These are phyloP conservation scores for Lactarius tabidus DNA, from an alignment of 768 basidiomycete species.

Conservation along the genomic window DNA sequence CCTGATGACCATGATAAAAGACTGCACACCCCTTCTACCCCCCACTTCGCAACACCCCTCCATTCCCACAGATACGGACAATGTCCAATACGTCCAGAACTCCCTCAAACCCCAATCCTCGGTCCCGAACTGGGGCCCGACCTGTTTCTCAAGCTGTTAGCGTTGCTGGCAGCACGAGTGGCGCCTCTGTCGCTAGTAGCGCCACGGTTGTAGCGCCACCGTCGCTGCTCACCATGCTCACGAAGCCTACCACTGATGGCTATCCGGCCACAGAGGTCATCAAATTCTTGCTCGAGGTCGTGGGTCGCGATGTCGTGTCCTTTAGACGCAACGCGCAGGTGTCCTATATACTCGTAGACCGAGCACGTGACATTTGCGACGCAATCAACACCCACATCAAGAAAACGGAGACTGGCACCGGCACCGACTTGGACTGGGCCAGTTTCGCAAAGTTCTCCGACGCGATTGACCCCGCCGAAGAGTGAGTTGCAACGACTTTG, in stretches of 20 bases:
- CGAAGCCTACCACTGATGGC: background rate
- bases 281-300: constrained; percentile 23
- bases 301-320: constrained; percentile 19
- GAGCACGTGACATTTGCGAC: constrained; percentile 25
- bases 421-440: constrained; percentile 8
- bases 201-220: background rate
- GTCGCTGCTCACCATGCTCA: background rate
- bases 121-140: background rate
- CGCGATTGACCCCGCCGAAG: constrained; percentile 27
- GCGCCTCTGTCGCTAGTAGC: background rate
- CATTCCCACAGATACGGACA: constrained; percentile 1
- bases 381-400: constrained; percentile 23
- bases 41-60: background rate
- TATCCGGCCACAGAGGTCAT: constrained; percentile 24
- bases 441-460: constrained; percentile 23
- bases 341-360: constrained; percentile 25
- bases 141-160: background rate
- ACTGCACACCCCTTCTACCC: background rate
- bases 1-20: constrained; percentile 1
- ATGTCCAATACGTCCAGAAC: background rate
- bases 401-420: constrained; percentile 11
- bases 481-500: constrained; percentile 2
- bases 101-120: background rate
- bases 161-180: background rate
- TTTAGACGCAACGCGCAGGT: constrained; percentile 26